These are phyloP conservation scores for Podaxis pistillaris DNA, from an alignment of 768 basidiomycete genomes.

Conservation along the genomic window DNA sequence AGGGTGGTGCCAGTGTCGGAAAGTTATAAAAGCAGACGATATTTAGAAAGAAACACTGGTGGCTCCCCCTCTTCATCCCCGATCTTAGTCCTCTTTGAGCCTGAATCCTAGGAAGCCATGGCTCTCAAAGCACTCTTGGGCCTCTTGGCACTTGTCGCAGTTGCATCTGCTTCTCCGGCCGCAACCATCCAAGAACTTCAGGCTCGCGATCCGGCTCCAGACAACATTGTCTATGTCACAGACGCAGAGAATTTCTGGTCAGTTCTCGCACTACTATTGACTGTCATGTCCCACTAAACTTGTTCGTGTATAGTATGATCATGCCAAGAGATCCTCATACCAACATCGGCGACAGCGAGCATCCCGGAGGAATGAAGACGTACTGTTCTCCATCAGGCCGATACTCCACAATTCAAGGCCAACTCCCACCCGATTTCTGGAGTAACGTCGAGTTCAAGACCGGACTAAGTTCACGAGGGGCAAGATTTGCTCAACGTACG, in stretches of 20 bases:
- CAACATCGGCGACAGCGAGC: constrained; percentile 55
- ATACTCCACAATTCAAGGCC: constrained; percentile 41
- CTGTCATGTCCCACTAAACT: too few species aligned
- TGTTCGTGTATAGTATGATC: not conserved
- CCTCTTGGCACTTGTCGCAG: not conserved
- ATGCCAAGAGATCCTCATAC: constrained; percentile 42
- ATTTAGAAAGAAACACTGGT: not conserved
- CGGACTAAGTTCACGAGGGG: constrained; percentile 40
- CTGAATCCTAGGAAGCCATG: not conserved
- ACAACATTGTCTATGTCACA: constrained; percentile 51
- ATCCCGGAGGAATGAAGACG: constrained; percentile 52
- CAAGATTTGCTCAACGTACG: constrained; percentile 45
- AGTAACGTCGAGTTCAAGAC: constrained; percentile 44
- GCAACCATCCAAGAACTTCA: not conserved
- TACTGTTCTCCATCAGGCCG: constrained; percentile 48
- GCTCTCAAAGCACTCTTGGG: not conserved
- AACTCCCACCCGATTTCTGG: constrained; percentile 48
- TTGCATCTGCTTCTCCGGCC: not conserved
- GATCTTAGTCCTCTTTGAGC: too few species aligned
- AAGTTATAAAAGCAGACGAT: not conserved
- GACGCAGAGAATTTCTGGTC: constrained; percentile 45
- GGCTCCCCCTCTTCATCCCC: not conserved
- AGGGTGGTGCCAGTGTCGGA: not conserved
- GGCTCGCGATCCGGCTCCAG: constrained; percentile 16
- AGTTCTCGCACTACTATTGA: constrained; percentile 13